Percentiles rank a stretch among this genome's conserved stretches.
Evolutionary conservation across 805 yeast species (phyloP).

Genomic region (Wickerhamomyces canadensis): DNA sequence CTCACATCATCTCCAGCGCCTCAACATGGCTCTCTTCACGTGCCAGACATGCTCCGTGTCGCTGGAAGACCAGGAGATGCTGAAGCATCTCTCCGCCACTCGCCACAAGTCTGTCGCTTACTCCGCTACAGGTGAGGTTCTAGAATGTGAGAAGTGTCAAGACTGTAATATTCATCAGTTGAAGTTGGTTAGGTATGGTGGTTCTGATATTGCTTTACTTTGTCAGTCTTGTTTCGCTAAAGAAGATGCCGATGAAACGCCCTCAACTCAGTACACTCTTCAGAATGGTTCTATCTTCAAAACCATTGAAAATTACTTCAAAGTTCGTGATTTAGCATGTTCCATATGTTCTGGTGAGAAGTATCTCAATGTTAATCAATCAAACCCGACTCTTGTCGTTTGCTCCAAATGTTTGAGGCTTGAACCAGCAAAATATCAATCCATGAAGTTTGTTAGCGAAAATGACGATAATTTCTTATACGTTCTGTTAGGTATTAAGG

Average conservation of each 20-base stretch:
- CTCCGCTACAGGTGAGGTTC: slow-evolving; percentile 31
- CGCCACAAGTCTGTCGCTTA: slow-evolving; percentile 45
- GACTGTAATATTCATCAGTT: slow-evolving; percentile 50
- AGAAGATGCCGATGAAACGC: slow-evolving; percentile 34
- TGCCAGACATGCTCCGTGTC: slow-evolving; percentile 42
- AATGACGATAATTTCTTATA: slow-evolving; percentile 41
- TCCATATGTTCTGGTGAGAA: slow-evolving; percentile 36
- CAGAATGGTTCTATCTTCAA: slow-evolving; percentile 51
- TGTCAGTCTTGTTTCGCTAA: slow-evolving; percentile 42
- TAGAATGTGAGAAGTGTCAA: slow-evolving; percentile 53
- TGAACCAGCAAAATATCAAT: slow-evolving; percentile 7
- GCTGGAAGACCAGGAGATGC: slow-evolving; percentile 34
- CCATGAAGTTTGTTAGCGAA: slow-evolving; percentile 38
- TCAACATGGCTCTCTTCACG: slow-evolving; percentile 27
- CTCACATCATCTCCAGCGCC: no score
- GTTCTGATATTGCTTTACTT: slow-evolving; percentile 46
- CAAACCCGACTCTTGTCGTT: slow-evolving; percentile 24
- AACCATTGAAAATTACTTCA: slow-evolving; percentile 41
- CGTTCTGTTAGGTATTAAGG: slow-evolving; percentile 44
- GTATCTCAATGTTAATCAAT: slow-evolving; percentile 31
- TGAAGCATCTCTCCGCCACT: slow-evolving; percentile 46
- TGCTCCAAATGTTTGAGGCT: slow-evolving; percentile 39
- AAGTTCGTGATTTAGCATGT: slow-evolving; percentile 48
- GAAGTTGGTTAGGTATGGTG: slow-evolving; percentile 46
- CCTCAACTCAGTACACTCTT: slow-evolving; percentile 45